These are phyloP conservation scores for Sclerotinia minor DNA, from an alignment of 2,329 filamentous ascomycete genomes.

Conservation along the genomic window DNA sequence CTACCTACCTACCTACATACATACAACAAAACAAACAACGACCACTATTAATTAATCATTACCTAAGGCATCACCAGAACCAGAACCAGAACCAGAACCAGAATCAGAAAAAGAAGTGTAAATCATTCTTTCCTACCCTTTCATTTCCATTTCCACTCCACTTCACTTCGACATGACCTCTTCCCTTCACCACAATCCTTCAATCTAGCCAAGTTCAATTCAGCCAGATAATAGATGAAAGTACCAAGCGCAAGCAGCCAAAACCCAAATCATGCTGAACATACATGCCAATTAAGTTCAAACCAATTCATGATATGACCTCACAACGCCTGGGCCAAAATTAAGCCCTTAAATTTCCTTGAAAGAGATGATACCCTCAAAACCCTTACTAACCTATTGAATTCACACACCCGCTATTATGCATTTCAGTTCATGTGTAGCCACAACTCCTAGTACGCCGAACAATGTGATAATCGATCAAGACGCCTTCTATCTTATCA, in stretches of 20 bases:
- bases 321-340: not conserved
- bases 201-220: constrained; percentile 18
- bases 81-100: too few relatives aligned
- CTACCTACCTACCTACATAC: constrained; percentile 9
- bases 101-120: not conserved
- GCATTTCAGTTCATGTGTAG: not conserved
- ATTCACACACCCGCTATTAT: constrained; percentile 14
- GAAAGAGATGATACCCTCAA: not conserved
- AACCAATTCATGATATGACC: constrained; percentile 9
- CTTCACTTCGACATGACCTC: not conserved
- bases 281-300: constrained; percentile 16
- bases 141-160: not conserved
- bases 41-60: constrained; percentile 25
- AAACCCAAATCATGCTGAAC: constrained; percentile 5
- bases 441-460: constrained; percentile 22
- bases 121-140: not conserved
- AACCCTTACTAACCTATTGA: not conserved
- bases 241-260: not conserved
- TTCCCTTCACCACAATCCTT: not conserved
- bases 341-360: not conserved
- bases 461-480: constrained; percentile 23
- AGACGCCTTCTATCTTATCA: constrained; percentile 12
- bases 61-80: not conserved
- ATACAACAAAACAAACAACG: not conserved
- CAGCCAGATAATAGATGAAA: constrained; percentile 17